A percentile compares a stretch with the other conserved stretches of the same genome.
phyloP scores from a whole-genome alignment of 2,329 filamentous ascomycete species.

The Endocalyx cinctus region DNA sequence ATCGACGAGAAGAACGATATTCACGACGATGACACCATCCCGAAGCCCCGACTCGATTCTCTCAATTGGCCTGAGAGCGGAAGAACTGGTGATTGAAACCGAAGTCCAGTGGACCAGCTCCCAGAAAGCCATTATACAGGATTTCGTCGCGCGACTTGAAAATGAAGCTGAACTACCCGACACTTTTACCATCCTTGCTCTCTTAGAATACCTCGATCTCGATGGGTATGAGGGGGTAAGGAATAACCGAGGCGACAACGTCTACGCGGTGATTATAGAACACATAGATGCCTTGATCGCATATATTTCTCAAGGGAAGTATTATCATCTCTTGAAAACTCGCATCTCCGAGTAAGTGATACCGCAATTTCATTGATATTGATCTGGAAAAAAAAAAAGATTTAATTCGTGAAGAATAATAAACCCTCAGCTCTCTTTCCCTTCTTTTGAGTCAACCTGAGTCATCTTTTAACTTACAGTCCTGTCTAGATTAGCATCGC shows the following conservation, averaged over 20 bases:
- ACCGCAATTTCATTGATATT: too few relatives aligned
- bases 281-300: too few relatives aligned
- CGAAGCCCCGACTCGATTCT: slow-evolving; percentile 6
- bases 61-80: slow-evolving; percentile 7
- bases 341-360: too few relatives aligned
- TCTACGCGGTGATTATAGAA: slow-evolving; percentile 10
- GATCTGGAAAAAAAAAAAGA: too few relatives aligned
- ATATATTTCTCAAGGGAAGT: too few relatives aligned
- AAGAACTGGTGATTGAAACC: slow-evolving; percentile 3
- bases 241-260: slow-evolving; percentile 7
- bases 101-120: slow-evolving; percentile 10
- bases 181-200: slow-evolving; percentile 5
- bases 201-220: slow-evolving; percentile 10
- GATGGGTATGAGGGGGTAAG: slow-evolving; percentile 11
- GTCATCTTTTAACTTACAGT: too few relatives aligned
- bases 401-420: too few relatives aligned
- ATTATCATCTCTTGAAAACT: too few relatives aligned
- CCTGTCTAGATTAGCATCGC: too few relatives aligned
- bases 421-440: too few relatives aligned
- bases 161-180: slow-evolving; percentile 5
- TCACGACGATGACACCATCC: not conserved
- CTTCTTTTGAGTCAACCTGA: too few relatives aligned
- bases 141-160: slow-evolving; percentile 6
- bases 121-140: slow-evolving; percentile 6
- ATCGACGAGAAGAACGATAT: not conserved